Conservation (phyloP, 306 rosid genomes). For the Dicorynia guianensis region DNA sequence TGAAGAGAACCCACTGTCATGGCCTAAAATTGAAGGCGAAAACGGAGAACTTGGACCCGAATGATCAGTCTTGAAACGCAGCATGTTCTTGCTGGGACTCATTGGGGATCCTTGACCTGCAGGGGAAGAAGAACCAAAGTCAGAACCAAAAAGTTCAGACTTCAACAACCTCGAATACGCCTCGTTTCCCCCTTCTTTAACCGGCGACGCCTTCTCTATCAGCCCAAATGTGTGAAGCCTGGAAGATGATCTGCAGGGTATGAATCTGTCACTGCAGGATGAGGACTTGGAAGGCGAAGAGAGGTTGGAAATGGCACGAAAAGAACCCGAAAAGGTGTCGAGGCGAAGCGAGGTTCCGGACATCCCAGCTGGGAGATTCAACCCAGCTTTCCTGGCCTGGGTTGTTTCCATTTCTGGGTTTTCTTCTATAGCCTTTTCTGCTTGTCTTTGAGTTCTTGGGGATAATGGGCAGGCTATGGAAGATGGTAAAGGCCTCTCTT, state of each 20-base stretch:
- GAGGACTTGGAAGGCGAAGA: slow-evolving; percentile 66
- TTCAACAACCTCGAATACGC: slow-evolving; percentile 77
- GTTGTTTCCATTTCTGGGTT: slow-evolving; percentile 86
- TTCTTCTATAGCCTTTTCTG: background rate
- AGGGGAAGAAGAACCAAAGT: slow-evolving; percentile 81
- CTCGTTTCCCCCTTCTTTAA: slow-evolving; percentile 87
- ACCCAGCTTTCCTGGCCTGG: slow-evolving; percentile 54
- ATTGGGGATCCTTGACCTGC: slow-evolving; percentile 69
- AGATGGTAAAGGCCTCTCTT: slow-evolving; percentile 8
- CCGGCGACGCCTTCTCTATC: slow-evolving; percentile 79
- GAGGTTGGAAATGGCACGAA: slow-evolving; percentile 59
- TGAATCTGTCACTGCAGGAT: slow-evolving; percentile 89
- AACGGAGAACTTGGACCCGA: slow-evolving; percentile 80
- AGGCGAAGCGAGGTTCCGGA: slow-evolving; percentile 74
- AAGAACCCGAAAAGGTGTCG: slow-evolving; percentile 62
- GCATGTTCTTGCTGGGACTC: slow-evolving; percentile 93
- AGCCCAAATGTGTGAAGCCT: slow-evolving; percentile 92
- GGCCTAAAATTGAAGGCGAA: slow-evolving; percentile 77
- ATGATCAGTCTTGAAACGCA: slow-evolving; percentile 81
- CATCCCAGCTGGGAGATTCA: slow-evolving; percentile 96
- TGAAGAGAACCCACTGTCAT: slow-evolving; percentile 54
- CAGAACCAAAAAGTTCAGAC: slow-evolving; percentile 92
- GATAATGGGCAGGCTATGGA: background rate
- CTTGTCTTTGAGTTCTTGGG: background rate
- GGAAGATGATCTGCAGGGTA: slow-evolving; percentile 93